Base-by-base conservation (phyloP, 1,139 yeast genomes). In the Pichia sp. region DNA sequence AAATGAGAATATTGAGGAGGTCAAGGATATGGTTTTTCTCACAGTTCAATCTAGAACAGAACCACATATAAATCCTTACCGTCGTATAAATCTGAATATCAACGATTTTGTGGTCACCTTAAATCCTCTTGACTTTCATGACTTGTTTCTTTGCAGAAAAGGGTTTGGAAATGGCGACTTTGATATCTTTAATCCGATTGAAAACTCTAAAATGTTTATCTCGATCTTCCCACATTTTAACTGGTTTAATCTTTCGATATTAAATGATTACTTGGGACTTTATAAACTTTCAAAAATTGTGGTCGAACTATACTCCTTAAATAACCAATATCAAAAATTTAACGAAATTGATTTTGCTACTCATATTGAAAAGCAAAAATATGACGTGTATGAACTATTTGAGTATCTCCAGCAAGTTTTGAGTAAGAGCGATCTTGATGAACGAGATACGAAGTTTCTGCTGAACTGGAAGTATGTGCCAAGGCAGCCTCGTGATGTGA, bases 21-120 rank as follows among this genome's bases (percentile, higher is more conserved):
- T 47, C 30, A 49, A 49, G 34, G 49, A 55, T 39, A 26, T 52
- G 12, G 31, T 49, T 15, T 48, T 48, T 38, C 35, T 42, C n/a
- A 28, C 42, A 7, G 39, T 39, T 7, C 33, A 20, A 11, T 9
- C 21, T 31, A 40, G 37, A 15, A 26, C 18, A 8, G 26, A 38
- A 18, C 37, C 28, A 25, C 18, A 18, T 14, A 26, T 26, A 14
- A 26, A 26, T 26, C 19, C 30, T 5, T 26, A 14, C 15, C 15
- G 17, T 11, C 6, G 30, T 14, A 14, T 26, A 7, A 14, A 14
- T 26, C 22, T 35, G 5, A 38, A 40, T 22, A 21, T 43, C 4
- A 39, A 43, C 28, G 46, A 38, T 26, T 26, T 26, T 26, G 30
- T 26, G 30, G 30, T 39, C 18, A 43, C 38, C 10, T n/a, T 40